Conservation (phyloP, 164 flowering plant species). For the Tinospora cordifolia region DNA sequence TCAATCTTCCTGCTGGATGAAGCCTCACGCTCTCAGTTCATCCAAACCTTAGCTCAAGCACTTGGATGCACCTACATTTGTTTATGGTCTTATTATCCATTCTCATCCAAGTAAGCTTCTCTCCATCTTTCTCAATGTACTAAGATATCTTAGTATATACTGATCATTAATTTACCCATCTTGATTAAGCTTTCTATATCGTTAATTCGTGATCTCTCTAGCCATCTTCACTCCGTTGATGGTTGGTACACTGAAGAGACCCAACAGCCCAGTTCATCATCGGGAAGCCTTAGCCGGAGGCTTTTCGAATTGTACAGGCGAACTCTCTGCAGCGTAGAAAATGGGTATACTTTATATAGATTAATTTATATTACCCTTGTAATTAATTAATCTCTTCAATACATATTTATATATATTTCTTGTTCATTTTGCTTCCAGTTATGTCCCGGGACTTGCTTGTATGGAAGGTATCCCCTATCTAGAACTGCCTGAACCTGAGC, state of each 20-base stretch:
- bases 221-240: conserved; percentile 34
- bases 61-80: conserved; percentile 55
- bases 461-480: conserved; percentile 41
- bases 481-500: conserved; percentile 36
- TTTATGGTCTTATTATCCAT: conserved; percentile 55
- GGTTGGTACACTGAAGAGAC: conserved; percentile 32
- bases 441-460: conserved; percentile 66
- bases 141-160: background rate
- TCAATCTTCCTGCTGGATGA: conserved; percentile 32
- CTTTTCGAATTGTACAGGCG: conserved; percentile 40
- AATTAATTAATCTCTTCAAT: background rate
- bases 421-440: conserved; percentile 16
- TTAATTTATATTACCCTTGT: background rate
- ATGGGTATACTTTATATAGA: conserved; percentile 23
- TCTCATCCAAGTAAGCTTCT: conserved; percentile 32
- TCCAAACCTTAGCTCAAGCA: conserved; percentile 29
- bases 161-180: background rate
- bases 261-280: conserved; percentile 32
- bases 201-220: conserved; percentile 11
- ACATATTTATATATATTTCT: background rate
- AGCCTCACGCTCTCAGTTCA: conserved; percentile 23
- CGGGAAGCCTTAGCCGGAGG: conserved; percentile 27
- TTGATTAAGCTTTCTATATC: background rate
- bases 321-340: conserved; percentile 19
- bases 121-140: conserved; percentile 7